These are phyloP conservation scores for Miamiensis avidus DNA, from an alignment of 169 alveolate species.

Conservation along the genomic window DNA sequence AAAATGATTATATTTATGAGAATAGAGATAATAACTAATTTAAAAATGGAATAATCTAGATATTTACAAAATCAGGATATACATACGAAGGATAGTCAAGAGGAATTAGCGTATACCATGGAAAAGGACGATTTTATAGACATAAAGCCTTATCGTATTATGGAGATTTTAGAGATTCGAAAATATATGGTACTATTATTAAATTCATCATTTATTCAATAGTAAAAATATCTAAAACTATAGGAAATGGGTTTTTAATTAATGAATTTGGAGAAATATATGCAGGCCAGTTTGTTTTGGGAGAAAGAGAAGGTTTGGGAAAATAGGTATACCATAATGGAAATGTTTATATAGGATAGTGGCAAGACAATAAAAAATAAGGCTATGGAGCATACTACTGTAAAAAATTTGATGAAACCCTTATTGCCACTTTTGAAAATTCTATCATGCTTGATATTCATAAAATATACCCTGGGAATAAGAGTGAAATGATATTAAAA, in stretches of 20 bases:
- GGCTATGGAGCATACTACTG: not conserved
- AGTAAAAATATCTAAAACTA: not conserved
- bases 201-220: too few relatives aligned
- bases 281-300: not conserved
- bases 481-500: too few relatives aligned
- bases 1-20: too few relatives aligned
- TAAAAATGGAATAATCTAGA: not conserved
- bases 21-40: too few relatives aligned
- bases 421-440: not conserved
- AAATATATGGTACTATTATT: not conserved
- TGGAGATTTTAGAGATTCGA: not conserved
- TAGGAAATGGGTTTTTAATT: not conserved
- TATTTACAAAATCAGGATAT: not conserved
- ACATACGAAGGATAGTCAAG: not conserved
- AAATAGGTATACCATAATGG: not conserved
- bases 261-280: not conserved
- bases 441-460: too few relatives aligned
- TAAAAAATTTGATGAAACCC: not conserved
- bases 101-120: not conserved
- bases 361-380: not conserved
- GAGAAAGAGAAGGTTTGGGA: not conserved
- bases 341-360: not conserved
- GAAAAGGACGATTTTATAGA: not conserved
- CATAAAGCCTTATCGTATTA: too few relatives aligned
- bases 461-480: not conserved